Conservation (phyloP, 2,329 filamentous ascomycete genomes). For the Diaporthe longicolla region DNA sequence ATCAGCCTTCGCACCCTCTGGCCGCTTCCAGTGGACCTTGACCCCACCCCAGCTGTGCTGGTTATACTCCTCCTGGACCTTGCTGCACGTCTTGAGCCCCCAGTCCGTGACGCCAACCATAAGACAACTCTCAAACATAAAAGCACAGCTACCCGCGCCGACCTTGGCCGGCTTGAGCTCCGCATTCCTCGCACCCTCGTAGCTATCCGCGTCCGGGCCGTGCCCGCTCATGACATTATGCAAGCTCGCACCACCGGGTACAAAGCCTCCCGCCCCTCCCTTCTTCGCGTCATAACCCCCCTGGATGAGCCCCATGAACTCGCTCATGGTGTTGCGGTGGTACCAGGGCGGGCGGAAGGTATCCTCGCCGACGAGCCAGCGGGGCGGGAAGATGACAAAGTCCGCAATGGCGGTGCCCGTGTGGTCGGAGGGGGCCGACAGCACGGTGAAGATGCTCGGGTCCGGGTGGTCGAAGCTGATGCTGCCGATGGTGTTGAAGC, state of each 20-base stretch:
- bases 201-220: slow-evolving; percentile 71
- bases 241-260: slow-evolving; percentile 71
- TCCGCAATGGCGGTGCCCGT: slow-evolving; percentile 77
- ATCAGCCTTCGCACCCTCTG: slow-evolving; percentile 40
- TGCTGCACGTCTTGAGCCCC: slow-evolving; percentile 72
- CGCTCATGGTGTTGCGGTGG: slow-evolving; percentile 77
- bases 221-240: slow-evolving; percentile 82
- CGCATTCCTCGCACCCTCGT: slow-evolving; percentile 69
- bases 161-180: slow-evolving; percentile 70
- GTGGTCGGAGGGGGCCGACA: slow-evolving; percentile 73
- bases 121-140: slow-evolving; percentile 78
- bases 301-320: slow-evolving; percentile 74
- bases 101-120: slow-evolving; percentile 82
- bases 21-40: slow-evolving; percentile 63
- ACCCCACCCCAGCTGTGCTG: slow-evolving; percentile 84
- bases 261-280: slow-evolving; percentile 67
- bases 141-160: slow-evolving; percentile 73
- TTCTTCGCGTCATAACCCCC: slow-evolving; percentile 75
- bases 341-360: slow-evolving; percentile 82
- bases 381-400: slow-evolving; percentile 80
- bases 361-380: slow-evolving; percentile 78
- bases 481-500: slow-evolving; percentile 81
- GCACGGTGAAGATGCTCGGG: slow-evolving; percentile 82
- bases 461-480: slow-evolving; percentile 85
- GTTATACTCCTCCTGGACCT: slow-evolving; percentile 78